These are phyloP conservation scores for Phytophthora pisi DNA, from an alignment of 352 stramenopile species.

Conservation along the genomic window DNA sequence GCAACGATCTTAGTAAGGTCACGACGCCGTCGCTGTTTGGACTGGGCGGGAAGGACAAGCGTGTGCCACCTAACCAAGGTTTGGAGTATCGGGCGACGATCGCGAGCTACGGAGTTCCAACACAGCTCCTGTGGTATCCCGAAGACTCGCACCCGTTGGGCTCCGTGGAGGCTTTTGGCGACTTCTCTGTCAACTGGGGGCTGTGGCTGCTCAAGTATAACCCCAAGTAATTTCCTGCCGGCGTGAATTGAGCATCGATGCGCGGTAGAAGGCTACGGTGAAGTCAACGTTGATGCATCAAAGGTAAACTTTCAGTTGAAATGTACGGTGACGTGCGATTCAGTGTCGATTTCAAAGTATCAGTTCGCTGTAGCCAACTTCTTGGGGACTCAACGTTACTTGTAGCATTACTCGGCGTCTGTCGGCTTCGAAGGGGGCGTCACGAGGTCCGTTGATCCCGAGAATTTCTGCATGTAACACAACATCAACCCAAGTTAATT, in stretches of 20 bases:
- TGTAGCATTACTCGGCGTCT: background rate
- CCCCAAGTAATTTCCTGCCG: constrained; percentile 17
- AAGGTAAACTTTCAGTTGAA: too few species aligned
- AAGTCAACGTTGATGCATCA: too few species aligned
- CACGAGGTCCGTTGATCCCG: constrained; percentile 9
- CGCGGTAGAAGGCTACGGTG: too few species aligned
- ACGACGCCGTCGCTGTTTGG: constrained; percentile 92
- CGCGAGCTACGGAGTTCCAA: constrained; percentile 51
- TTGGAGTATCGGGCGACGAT: constrained; percentile 94
- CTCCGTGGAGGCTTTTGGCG: constrained; percentile 65
- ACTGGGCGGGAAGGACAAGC: constrained; percentile 91
- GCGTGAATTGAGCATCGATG: background rate
- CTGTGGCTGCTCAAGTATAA: constrained; percentile 77
- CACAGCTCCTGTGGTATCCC: constrained; percentile 72
- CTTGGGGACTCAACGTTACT: background rate
- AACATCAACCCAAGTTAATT: background rate
- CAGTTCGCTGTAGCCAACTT: background rate
- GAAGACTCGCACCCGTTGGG: constrained; percentile 76
- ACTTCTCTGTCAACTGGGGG: constrained; percentile 82
- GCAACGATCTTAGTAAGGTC: constrained; percentile 84
- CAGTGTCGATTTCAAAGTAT: background rate
- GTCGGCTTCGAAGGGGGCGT: background rate
- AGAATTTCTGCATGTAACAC: constrained; percentile 13
- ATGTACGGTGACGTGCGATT: background rate
- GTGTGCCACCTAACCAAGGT: constrained; percentile 91